Evolutionary conservation across 176 grass and related monocot species (phyloP).

Genomic region (Cenchrus purpureus): DNA sequence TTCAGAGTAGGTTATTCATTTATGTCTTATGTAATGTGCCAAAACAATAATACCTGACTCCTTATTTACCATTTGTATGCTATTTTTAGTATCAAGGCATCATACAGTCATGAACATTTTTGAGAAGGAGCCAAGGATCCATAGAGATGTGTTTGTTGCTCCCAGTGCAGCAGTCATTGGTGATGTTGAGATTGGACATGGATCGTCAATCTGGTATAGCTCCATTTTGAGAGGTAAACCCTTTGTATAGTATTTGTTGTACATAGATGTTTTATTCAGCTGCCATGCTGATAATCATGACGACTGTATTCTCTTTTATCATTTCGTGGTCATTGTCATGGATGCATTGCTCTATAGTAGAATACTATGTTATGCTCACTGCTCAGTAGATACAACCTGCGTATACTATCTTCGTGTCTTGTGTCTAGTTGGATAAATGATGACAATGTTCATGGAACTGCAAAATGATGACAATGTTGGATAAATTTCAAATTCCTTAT

Average conservation of each 20-base stretch:
- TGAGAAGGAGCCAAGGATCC: no score
- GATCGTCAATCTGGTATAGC: no score
- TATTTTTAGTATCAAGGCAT: conserved; percentile 79
- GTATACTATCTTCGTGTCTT: no score
- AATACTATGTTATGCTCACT: neutral
- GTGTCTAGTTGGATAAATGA: no score
- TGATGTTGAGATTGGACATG: no score
- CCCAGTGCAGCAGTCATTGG: no score
- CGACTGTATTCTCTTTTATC: neutral
- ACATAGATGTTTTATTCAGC: neutral
- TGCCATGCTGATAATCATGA: neutral
- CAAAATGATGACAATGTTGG: no score
- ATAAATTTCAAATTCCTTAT: no score
- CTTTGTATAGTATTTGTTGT: neutral
- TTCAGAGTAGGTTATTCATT: neutral
- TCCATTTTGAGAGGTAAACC: conserved; percentile 47
- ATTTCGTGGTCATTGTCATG: neutral
- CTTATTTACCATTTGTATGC: neutral
- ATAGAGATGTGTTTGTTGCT: no score
- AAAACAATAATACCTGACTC: neutral
- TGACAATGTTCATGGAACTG: no score
- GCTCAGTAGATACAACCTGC: no score
- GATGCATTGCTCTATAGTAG: neutral
- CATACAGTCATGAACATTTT: conserved; percentile 25
- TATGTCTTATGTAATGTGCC: neutral